Base-by-base conservation (phyloP, 352 stramenopile species). In the Sclerospora graminicola region DNA sequence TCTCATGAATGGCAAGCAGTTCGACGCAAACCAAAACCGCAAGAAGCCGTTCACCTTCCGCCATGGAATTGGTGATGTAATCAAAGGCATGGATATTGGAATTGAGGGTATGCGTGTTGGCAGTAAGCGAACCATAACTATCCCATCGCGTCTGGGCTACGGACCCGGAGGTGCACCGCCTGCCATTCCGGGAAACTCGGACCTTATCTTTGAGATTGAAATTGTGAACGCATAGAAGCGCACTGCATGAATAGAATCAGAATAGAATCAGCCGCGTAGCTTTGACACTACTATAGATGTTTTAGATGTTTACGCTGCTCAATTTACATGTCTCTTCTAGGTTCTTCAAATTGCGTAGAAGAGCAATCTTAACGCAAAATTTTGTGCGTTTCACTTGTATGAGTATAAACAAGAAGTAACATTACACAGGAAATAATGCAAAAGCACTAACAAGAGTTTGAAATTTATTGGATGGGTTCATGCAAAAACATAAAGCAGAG, bases 1-100 rank as follows among this genome's bases (percentile, higher is more conserved):
- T 24, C 67, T 93, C 21, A 69, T 60, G 45, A 93, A 91, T 54
- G 79, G 79, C 54, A 87, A 88, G 66, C 76, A 89, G 51, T 93
- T 93, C 37, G 81, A 91, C 48, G 64, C 78, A 40, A 57, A 54
- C 34, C 63, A 82, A 59, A 89, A 82, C 64, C 81, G 82, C 54
- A 90, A 89, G 59, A 76, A 72, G 43, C 79, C 82, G 39, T 93
- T 93, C 57, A 63, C 60, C 34, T 93, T 93, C 72, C 75, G 74
- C 29, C 78, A 89, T 39, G 79, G 82, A 39, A 73, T 88, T 19
- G 82, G 82, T 29, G 72, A 96, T 41, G 91, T 98, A 21, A 97
- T 98, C 63, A 93, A 95, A 56, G 92, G 92, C 51, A 97, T 95
- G 89, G 94, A 98, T 61, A 84, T 96, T 50, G 82, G 92, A 30